phyloP scores from a whole-genome alignment of 2,329 filamentous ascomycete species.

The Diaporthe ampelina region DNA sequence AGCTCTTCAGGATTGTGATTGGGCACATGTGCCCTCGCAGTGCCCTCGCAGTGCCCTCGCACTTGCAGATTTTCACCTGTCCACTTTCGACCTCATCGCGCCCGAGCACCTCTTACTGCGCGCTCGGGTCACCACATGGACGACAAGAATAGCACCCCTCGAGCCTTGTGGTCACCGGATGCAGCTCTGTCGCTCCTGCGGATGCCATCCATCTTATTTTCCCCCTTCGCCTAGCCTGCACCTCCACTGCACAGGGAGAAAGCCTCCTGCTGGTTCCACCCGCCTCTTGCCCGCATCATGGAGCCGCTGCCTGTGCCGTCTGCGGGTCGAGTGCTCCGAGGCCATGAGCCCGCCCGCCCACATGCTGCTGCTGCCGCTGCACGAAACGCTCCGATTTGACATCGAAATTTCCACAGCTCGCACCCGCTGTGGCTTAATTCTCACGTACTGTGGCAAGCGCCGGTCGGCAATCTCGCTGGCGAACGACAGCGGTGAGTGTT shows the following conservation, averaged over 20 bases:
- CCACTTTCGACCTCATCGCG: conserved; percentile 36
- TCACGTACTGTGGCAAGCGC: conserved; percentile 17
- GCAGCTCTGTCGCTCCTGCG: conserved; percentile 21
- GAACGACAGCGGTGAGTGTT: conserved; percentile 25
- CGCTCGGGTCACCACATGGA: conserved; percentile 10
- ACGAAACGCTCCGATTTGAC: conserved; percentile 11
- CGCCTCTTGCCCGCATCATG: conserved; percentile 6
- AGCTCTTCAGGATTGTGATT: conserved; percentile 46
- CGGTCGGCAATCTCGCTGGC: conserved; percentile 33
- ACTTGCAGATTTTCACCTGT: conserved; percentile 33
- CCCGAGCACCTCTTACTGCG: conserved; percentile 26
- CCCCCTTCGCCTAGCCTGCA: conserved; percentile 16
- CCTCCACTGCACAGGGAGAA: conserved; percentile 12
- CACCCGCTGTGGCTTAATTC: conserved; percentile 8
- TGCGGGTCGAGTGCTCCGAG: conserved; percentile 12
- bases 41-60: conserved; percentile 38
- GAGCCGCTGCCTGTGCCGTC: conserved; percentile 24
- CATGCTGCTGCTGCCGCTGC: neutral
- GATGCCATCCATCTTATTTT: conserved; percentile 17
- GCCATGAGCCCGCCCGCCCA: neutral
- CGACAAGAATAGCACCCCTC: conserved; percentile 35
- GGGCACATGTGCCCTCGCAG: conserved; percentile 40
- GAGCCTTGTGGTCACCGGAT: conserved; percentile 15
- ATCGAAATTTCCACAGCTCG: conserved; percentile 13
- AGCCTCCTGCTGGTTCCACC: conserved; percentile 21